These are phyloP conservation scores for Polymyxa betae DNA, from an alignment of 208 protist genomes.

Conservation along the genomic window DNA sequence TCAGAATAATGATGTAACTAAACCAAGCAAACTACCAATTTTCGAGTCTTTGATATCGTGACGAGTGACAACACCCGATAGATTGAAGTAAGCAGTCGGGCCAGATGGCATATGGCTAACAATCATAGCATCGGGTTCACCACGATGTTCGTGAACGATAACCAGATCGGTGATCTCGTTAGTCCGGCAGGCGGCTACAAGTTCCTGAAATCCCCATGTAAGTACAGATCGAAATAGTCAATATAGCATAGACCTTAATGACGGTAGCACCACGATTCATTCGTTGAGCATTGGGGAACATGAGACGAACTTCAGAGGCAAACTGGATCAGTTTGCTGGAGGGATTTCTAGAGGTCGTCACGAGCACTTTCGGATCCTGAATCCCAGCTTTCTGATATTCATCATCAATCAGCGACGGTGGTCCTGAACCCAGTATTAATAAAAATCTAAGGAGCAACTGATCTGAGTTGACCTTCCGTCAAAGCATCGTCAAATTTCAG, in stretches of 20 bases:
- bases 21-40: conserved; percentile 45
- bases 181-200: conserved; percentile 90
- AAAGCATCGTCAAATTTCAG: conserved; percentile 69
- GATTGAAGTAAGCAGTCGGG: conserved; percentile 96
- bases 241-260: conserved; percentile 45
- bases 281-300: conserved; percentile 96
- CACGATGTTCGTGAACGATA: conserved; percentile 95
- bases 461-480: conserved; percentile 50
- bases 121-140: conserved; percentile 83
- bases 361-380: conserved; percentile 91
- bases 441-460: background rate
- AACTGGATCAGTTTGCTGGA: conserved; percentile 94
- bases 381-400: conserved; percentile 94
- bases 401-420: conserved; percentile 80
- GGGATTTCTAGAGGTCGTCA: conserved; percentile 97
- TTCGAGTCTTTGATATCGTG: conserved; percentile 88
- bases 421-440: conserved; percentile 40
- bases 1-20: background rate
- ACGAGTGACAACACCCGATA: conserved; percentile 93
- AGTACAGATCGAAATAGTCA: background rate
- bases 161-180: conserved; percentile 95
- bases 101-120: conserved; percentile 97
- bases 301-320: conserved; percentile 94
- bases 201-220: conserved; percentile 75
- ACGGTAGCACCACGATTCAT: conserved; percentile 92